Evolutionary conservation across 371 early-diverging fungal species (phyloP).

Genomic region (Scutellospora calospora): DNA sequence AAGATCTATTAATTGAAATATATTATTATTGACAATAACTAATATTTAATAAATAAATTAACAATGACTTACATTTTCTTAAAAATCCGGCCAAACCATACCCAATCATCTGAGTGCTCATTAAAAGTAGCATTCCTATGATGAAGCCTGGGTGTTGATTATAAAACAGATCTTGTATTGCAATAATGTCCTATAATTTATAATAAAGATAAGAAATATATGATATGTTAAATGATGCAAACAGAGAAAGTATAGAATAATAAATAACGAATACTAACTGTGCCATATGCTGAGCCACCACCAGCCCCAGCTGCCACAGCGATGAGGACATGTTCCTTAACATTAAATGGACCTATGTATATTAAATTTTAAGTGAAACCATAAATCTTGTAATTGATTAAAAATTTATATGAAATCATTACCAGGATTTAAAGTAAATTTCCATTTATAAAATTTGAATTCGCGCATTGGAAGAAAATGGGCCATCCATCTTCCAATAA

Average conservation of each 20-base stretch:
- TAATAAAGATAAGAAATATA: no score
- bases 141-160: constrained; percentile 54
- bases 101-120: constrained; percentile 57
- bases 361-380: background rate
- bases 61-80: constrained; percentile 42
- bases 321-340: constrained; percentile 62
- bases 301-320: constrained; percentile 51
- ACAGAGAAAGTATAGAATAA: no score
- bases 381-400: background rate
- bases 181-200: constrained; percentile 54
- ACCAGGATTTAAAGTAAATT: constrained; percentile 57
- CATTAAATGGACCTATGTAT: constrained; percentile 58
- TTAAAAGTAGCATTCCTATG: constrained; percentile 60
- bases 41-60: background rate
- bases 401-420: constrained; percentile 44
- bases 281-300: constrained; percentile 49
- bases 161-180: constrained; percentile 65
- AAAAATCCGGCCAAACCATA: constrained; percentile 58
- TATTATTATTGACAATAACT: background rate
- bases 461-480: constrained; percentile 45
- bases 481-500: constrained; percentile 50
- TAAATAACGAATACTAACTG: background rate
- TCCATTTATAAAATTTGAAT: constrained; percentile 43
- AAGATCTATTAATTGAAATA: constrained; percentile 20
- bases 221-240: background rate